phyloP scores from a whole-genome alignment of 2,329 filamentous ascomycete species.

The Ceratocystis variospora region DNA sequence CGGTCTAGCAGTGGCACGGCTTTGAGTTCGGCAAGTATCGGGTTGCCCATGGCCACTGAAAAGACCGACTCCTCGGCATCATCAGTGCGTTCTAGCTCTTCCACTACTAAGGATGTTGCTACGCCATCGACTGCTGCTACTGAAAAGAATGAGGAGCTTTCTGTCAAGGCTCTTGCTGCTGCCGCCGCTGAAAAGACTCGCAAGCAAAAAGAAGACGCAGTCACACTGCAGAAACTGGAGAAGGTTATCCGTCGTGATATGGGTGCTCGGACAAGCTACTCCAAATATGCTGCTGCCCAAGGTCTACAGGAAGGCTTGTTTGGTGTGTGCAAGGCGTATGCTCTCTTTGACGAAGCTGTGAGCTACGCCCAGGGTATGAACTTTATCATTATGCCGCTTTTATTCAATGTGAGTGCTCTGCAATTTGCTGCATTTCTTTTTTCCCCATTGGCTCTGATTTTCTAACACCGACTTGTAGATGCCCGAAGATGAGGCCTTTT shows the following conservation, averaged over 20 bases:
- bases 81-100: constrained; percentile 72
- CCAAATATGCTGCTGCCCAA: constrained; percentile 82
- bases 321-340: constrained; percentile 94
- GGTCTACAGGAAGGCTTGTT: constrained; percentile 89
- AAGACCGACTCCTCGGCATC: constrained; percentile 65
- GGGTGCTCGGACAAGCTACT: constrained; percentile 86
- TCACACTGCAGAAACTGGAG: constrained; percentile 65
- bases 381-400: constrained; percentile 87
- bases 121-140: constrained; percentile 26
- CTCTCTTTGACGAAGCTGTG: constrained; percentile 83
- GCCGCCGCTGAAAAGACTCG: constrained; percentile 56
- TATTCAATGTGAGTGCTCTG: constrained; percentile 65
- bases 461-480: constrained; percentile 40
- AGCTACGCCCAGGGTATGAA: constrained; percentile 99
- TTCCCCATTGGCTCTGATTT: neutral
- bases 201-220: constrained; percentile 64
- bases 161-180: constrained; percentile 50
- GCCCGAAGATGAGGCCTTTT: constrained; percentile 95
- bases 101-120: constrained; percentile 45
- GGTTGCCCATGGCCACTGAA: constrained; percentile 48
- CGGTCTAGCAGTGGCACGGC: constrained; percentile 42
- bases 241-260: constrained; percentile 84
- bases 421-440: neutral
- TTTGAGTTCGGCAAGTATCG: constrained; percentile 39
- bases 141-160: constrained; percentile 49